Conservation (phyloP, 441 rosid species). For the Erodium moschatum region DNA sequence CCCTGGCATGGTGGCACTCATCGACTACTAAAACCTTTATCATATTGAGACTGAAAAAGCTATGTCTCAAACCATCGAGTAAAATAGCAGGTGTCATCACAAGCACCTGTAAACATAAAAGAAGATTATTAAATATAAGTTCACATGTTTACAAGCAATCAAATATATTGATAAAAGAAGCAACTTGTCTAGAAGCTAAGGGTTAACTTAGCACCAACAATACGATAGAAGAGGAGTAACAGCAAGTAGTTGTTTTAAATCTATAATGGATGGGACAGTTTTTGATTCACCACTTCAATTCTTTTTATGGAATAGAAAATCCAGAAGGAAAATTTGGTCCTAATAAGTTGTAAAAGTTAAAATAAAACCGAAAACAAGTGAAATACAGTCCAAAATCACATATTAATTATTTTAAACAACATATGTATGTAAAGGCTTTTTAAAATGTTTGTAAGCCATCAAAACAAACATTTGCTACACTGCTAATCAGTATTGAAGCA, state of each 20-base stretch:
- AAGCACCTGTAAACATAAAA: constrained; percentile 48
- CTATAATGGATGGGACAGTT: too few species aligned
- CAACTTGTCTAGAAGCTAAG: too few species aligned
- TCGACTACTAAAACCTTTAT: constrained; percentile 79
- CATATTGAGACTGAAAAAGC: constrained; percentile 44
- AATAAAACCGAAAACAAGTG: background rate
- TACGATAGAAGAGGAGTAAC: too few species aligned
- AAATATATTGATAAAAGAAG: too few species aligned
- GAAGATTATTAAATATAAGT: background rate
- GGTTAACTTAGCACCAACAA: too few species aligned
- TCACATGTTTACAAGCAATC: too few species aligned
- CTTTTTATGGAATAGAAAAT: too few species aligned
- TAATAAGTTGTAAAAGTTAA: background rate
- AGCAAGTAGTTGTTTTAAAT: too few species aligned
- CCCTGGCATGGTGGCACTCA: constrained; percentile 85
- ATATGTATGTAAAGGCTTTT: background rate
- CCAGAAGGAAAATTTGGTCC: background rate
- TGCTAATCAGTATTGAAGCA: background rate
- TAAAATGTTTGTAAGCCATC: background rate
- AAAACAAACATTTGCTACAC: background rate
- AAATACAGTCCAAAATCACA: background rate
- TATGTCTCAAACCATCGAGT: constrained; percentile 61
- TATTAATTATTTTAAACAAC: too few species aligned
- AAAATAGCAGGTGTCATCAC: constrained; percentile 93
- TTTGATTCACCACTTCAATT: too few species aligned